Evolutionary conservation across 1,284 basidiomycete species (phyloP).

Genomic region (Lentinula novae-zelandiae): DNA sequence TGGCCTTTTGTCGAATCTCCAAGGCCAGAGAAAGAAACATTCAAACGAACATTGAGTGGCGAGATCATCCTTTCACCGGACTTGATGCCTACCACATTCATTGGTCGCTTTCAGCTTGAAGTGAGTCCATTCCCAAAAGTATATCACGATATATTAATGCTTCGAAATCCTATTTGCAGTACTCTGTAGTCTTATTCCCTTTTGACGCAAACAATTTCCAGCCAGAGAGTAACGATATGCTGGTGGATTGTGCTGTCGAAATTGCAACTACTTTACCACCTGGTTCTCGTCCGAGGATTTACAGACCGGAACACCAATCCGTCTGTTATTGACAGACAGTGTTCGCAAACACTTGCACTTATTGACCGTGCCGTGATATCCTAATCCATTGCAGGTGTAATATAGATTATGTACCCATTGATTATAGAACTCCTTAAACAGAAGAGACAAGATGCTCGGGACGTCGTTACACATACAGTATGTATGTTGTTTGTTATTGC

Average conservation of each 20-base stretch:
- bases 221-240: neutral
- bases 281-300: constrained; percentile 25
- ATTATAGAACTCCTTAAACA: neutral
- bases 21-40: constrained; percentile 12
- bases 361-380: neutral
- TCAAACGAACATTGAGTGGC: constrained; percentile 31
- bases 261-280: constrained; percentile 30
- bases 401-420: neutral
- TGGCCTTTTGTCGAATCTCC: constrained; percentile 26
- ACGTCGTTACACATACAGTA: too few relatives aligned
- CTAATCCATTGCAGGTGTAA: neutral
- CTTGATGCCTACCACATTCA: constrained; percentile 33
- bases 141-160: neutral
- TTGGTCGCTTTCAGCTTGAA: constrained; percentile 33
- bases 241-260: constrained; percentile 25
- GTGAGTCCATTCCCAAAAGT: constrained; percentile 23
- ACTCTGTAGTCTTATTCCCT: constrained; percentile 28
- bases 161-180: constrained; percentile 20
- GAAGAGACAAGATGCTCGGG: too few relatives aligned
- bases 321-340: neutral
- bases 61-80: constrained; percentile 37
- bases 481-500: neutral
- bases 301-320: constrained; percentile 2
- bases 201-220: constrained; percentile 17
- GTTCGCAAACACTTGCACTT: too few relatives aligned